These are phyloP conservation scores for Thelonectria discophora DNA, from an alignment of 2,329 filamentous ascomycete species.

Conservation along the genomic window DNA sequence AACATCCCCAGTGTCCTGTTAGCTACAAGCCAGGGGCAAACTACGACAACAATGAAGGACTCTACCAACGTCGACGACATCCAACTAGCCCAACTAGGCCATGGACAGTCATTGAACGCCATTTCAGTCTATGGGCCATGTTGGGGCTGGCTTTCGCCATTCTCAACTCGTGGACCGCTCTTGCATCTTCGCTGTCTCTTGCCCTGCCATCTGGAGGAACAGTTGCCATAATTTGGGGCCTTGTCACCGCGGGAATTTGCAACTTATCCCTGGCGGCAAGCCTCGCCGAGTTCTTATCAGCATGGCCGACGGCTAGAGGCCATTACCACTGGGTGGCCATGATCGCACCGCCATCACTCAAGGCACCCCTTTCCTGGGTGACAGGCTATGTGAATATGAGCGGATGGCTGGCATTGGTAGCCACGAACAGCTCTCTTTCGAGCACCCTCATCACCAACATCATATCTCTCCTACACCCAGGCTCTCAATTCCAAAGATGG, in stretches of 20 bases:
- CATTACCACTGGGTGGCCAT: conserved; percentile 78
- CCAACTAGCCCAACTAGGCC: conserved; percentile 21
- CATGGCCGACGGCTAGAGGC: conserved; percentile 66
- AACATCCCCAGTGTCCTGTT: neutral
- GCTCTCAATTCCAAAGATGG: conserved; percentile 67
- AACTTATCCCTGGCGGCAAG: conserved; percentile 64
- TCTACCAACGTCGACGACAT: conserved; percentile 11
- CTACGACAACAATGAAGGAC: conserved; percentile 6
- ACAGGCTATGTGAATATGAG: conserved; percentile 71
- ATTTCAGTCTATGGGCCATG: conserved; percentile 45
- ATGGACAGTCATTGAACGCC: conserved; percentile 22
- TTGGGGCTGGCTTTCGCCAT: conserved; percentile 57
- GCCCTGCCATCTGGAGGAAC: conserved; percentile 67
- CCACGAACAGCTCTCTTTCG: conserved; percentile 73
- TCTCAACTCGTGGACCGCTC: conserved; percentile 57
- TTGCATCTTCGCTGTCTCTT: conserved; percentile 55
- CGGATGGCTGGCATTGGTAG: conserved; percentile 71
- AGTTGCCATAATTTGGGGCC: conserved; percentile 75
- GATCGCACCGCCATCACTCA: conserved; percentile 32
- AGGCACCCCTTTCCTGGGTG: conserved; percentile 43
- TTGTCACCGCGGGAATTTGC: conserved; percentile 47
- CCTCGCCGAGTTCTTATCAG: conserved; percentile 74
- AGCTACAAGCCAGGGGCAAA: neutral
- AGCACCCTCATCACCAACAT: conserved; percentile 73
- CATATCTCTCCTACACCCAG: conserved; percentile 67